Conservation (phyloP, 306 rosid species). For the Prunus salicina region DNA sequence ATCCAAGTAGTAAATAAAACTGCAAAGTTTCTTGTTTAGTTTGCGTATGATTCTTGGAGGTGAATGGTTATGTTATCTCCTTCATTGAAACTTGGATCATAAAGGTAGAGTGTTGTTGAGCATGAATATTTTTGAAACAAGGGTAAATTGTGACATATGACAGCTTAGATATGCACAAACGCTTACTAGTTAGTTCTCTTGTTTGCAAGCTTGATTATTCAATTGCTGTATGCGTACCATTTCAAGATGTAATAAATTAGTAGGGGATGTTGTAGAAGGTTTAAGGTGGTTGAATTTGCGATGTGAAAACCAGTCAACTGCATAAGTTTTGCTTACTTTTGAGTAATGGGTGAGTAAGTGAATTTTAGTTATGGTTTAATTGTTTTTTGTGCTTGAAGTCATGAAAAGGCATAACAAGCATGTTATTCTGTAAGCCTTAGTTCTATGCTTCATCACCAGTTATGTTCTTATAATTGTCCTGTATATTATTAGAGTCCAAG, state of each 20-base stretch:
- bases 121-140: background rate
- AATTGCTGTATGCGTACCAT: background rate
- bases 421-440: background rate
- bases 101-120: background rate
- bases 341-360: background rate
- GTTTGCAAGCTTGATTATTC: background rate
- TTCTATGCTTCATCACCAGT: background rate
- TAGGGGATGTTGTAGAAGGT: background rate
- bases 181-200: background rate
- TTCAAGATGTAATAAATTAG: background rate
- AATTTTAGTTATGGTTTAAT: background rate
- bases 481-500: slow-evolving; percentile 22
- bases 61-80: background rate
- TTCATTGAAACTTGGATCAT: background rate
- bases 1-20: background rate
- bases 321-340: background rate
- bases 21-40: background rate
- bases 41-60: background rate
- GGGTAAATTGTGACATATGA: too few species aligned
- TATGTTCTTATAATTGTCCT: background rate
- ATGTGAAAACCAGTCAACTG: background rate
- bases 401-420: background rate
- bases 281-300: background rate
- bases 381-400: background rate
- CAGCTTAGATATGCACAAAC: background rate